phyloP scores from a whole-genome alignment of 352 stramenopile species.

The Globisporangium nunn region DNA sequence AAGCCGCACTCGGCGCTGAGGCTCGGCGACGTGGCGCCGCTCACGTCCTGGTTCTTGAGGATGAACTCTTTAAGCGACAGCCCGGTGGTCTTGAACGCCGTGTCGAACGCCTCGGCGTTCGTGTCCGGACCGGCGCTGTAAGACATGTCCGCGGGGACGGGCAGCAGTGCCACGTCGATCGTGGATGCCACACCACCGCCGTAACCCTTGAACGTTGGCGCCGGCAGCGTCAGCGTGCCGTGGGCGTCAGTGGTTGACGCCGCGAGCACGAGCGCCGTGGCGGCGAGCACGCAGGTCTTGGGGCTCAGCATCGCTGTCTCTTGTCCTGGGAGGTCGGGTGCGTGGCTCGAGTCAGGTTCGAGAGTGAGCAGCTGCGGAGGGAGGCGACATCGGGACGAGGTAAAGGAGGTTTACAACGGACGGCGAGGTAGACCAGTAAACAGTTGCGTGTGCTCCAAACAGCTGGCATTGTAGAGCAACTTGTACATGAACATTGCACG shows the following conservation, averaged over 20 bases:
- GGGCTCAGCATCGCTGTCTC: background rate
- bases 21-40: background rate
- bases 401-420: too few species aligned
- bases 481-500: too few species aligned
- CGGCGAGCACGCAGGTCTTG: background rate
- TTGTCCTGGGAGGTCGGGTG: background rate
- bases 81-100: constrained; percentile 3
- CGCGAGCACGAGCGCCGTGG: background rate
- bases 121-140: background rate
- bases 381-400: too few species aligned
- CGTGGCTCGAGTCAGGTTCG: too few species aligned
- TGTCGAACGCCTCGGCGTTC: constrained; percentile 7
- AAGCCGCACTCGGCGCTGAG: constrained; percentile 7
- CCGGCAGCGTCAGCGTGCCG: background rate
- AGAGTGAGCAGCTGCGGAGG: too few species aligned
- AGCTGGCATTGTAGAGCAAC: too few species aligned
- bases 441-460: too few species aligned
- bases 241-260: background rate
- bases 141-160: background rate
- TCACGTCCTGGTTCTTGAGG: constrained; percentile 10
- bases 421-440: too few species aligned
- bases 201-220: background rate
- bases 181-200: background rate
- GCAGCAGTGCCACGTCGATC: background rate
- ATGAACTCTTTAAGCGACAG: constrained; percentile 13